These are phyloP conservation scores for Oryza meridionalis DNA, from an alignment of 176 grass and related monocot genomes.

Conservation along the genomic window DNA sequence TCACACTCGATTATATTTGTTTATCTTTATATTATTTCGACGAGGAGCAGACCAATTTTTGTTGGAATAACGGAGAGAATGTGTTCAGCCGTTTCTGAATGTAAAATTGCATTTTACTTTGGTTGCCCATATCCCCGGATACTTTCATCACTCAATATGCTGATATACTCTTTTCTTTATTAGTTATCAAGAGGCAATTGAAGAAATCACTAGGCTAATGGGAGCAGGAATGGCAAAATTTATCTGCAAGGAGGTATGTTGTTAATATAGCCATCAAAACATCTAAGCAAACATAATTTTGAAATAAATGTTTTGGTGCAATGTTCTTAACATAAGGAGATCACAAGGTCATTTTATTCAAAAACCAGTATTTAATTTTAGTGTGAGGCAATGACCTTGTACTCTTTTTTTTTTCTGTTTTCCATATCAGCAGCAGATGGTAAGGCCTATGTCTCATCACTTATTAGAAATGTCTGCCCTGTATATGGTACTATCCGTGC, in stretches of 20 bases:
- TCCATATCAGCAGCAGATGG: not conserved
- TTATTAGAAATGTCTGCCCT: not conserved
- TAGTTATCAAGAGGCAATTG: constrained; percentile 89
- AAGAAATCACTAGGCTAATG: constrained; percentile 93
- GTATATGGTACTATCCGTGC: not conserved
- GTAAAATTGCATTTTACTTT: constrained; percentile 10
- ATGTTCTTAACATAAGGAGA: not conserved
- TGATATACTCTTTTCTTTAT: constrained; percentile 28
- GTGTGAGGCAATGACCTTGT: not conserved
- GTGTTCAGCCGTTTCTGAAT: not conserved
- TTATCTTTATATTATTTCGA: not conserved
- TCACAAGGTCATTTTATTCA: not conserved
- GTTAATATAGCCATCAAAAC: constrained; percentile 32
- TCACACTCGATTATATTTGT: not conserved
- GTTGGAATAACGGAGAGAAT: not conserved
- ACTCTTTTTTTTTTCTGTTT: not conserved
- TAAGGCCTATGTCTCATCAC: not conserved
- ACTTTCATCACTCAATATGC: not conserved
- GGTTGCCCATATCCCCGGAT: not conserved
- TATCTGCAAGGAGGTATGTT: constrained; percentile 87
- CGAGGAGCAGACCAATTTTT: not conserved
- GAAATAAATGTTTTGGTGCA: not conserved
- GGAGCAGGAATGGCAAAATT: constrained; percentile 97
- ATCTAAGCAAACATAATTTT: not conserved
- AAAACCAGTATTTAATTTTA: not conserved